phyloP scores from a whole-genome alignment of 208 protist species.

The Leishmania turanica region DNA sequence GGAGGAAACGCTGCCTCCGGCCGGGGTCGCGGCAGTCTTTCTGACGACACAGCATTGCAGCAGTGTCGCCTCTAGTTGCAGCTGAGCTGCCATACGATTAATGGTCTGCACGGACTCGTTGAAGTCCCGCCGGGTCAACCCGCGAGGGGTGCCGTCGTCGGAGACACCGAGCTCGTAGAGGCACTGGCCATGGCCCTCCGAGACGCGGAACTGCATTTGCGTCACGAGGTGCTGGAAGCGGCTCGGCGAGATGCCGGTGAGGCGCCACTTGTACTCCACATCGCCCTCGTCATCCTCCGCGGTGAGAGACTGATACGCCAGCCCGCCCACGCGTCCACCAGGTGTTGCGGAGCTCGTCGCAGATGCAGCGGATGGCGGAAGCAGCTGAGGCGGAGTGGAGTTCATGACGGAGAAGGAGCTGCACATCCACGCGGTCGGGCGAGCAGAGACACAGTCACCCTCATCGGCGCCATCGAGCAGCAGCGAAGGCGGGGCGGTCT shows the following conservation, averaged over 20 bases:
- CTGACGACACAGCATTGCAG: slow-evolving; percentile 60
- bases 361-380: background rate
- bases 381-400: background rate
- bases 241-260: slow-evolving; percentile 69
- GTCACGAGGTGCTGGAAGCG: slow-evolving; percentile 94
- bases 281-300: slow-evolving; percentile 94
- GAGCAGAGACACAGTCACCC: background rate
- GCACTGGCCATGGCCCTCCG: slow-evolving; percentile 93
- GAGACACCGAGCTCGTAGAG: slow-evolving; percentile 95
- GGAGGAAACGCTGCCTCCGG: background rate
- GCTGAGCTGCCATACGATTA: slow-evolving; percentile 67
- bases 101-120: slow-evolving; percentile 81
- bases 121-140: slow-evolving; percentile 77
- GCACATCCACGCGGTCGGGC: background rate
- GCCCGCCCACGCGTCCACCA: background rate
- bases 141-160: slow-evolving; percentile 89
- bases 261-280: slow-evolving; percentile 97
- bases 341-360: background rate
- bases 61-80: slow-evolving; percentile 58
- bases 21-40: background rate
- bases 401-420: slow-evolving; percentile 2
- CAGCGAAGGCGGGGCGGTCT: background rate
- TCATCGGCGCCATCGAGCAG: background rate
- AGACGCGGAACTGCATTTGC: slow-evolving; percentile 94
- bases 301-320: slow-evolving; percentile 32